phyloP scores from a whole-genome alignment of 805 yeast species.

The Jamesozyma spencerorum region DNA sequence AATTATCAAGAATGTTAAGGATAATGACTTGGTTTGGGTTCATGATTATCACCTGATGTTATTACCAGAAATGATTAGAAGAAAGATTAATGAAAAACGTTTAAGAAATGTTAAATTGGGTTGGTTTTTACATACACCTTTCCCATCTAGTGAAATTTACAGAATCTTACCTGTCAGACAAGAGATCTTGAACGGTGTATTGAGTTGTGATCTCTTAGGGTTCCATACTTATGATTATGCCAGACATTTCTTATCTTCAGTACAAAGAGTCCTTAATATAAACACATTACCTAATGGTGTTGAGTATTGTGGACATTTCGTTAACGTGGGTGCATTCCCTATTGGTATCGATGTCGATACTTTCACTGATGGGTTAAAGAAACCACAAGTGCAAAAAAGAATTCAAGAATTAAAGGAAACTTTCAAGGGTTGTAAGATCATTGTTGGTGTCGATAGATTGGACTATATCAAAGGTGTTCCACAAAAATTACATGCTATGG shows the following conservation, averaged over 20 bases:
- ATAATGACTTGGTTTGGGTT: constrained; percentile 90
- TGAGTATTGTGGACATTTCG: constrained; percentile 62
- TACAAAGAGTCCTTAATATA: constrained; percentile 71
- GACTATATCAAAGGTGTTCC: constrained; percentile 98
- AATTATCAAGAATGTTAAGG: constrained; percentile 59
- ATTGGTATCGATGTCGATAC: constrained; percentile 95
- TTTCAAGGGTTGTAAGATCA: constrained; percentile 68
- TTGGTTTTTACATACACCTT: constrained; percentile 93
- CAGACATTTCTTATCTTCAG: constrained; percentile 86
- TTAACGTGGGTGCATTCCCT: constrained; percentile 94
- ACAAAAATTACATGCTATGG: constrained; percentile 92
- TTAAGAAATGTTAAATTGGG: constrained; percentile 65
- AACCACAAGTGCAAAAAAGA: constrained; percentile 53
- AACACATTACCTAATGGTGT: constrained; percentile 89
- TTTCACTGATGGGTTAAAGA: constrained; percentile 68
- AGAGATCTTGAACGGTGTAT: constrained; percentile 83
- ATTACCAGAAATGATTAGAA: constrained; percentile 77
- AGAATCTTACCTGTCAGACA: constrained; percentile 91
- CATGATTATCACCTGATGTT: constrained; percentile 97
- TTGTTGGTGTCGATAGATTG: constrained; percentile 92
- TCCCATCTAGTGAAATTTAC: constrained; percentile 94
- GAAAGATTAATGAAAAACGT: constrained; percentile 39
- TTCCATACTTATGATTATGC: constrained; percentile 99
- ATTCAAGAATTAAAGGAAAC: constrained; percentile 54
- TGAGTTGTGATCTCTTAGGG: constrained; percentile 90